Conservation (phyloP, 2,329 filamentous ascomycete species). For the Teratosphaeria epicoccoides region DNA sequence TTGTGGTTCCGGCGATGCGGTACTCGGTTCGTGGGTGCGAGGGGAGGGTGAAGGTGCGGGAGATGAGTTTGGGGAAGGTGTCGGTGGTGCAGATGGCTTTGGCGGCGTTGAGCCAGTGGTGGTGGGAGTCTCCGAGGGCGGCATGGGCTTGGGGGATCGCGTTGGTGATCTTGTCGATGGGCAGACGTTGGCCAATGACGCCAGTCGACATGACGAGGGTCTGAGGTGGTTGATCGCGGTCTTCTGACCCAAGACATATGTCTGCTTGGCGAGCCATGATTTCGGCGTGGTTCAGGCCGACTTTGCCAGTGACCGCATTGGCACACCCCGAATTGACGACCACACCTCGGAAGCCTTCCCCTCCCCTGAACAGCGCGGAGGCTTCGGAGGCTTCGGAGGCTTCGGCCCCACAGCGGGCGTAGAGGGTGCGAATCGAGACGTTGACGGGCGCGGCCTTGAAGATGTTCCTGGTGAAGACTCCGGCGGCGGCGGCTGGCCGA, state of each 20-base stretch:
- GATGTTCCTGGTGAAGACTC: conserved; percentile 95
- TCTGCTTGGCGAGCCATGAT: conserved; percentile 76
- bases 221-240: conserved; percentile 37
- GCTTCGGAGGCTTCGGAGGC: background rate
- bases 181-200: conserved; percentile 88
- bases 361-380: conserved; percentile 41
- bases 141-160: conserved; percentile 68
- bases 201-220: conserved; percentile 98
- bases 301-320: conserved; percentile 89
- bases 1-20: conserved; percentile 85
- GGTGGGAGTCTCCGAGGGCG: conserved; percentile 62
- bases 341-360: conserved; percentile 64
- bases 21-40: conserved; percentile 67
- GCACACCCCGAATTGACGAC: conserved; percentile 94
- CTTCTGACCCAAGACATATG: conserved; percentile 43
- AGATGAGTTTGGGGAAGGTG: conserved; percentile 93
- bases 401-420: background rate
- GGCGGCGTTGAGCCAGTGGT: conserved; percentile 77
- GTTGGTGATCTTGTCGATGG: conserved; percentile 78
- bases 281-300: conserved; percentile 77
- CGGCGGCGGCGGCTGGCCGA: conserved; percentile 72
- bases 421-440: conserved; percentile 57
- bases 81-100: conserved; percentile 96
- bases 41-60: conserved; percentile 71
- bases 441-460: conserved; percentile 95